A percentile compares a stretch with the other conserved stretches of the same genome.
Evolutionary conservation across 2,329 filamentous ascomycete species (phyloP).

Genomic region (Verticillium albo-atrum): DNA sequence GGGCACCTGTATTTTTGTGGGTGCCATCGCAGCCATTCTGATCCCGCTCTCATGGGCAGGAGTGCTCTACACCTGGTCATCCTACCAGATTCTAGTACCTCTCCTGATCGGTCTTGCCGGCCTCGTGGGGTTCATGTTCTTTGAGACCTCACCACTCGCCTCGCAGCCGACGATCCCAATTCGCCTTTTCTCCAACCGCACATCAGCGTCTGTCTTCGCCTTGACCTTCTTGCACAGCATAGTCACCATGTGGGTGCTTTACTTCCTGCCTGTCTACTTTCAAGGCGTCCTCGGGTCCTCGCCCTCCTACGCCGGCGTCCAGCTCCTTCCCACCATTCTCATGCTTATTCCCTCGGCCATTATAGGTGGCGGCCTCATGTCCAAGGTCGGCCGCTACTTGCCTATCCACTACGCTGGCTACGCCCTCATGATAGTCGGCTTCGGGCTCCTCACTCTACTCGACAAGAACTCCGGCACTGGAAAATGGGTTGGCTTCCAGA

Average conservation of each 20-base stretch:
- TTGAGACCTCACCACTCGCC: constrained; percentile 20
- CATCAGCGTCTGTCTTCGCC: constrained; percentile 59
- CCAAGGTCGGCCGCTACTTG: constrained; percentile 26
- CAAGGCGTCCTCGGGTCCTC: constrained; percentile 30
- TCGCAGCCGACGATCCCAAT: constrained; percentile 35
- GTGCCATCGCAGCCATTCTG: constrained; percentile 25
- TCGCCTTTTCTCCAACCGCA: constrained; percentile 39
- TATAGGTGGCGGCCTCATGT: constrained; percentile 21
- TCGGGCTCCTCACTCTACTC: constrained; percentile 36
- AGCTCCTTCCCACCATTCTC: constrained; percentile 24
- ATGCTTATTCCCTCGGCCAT: constrained; percentile 22
- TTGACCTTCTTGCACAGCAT: constrained; percentile 70
- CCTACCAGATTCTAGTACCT: constrained; percentile 28
- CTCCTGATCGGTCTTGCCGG: constrained; percentile 31
- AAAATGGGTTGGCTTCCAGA: constrained; percentile 36
- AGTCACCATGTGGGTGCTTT: constrained; percentile 41
- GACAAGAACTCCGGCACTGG: constrained; percentile 27
- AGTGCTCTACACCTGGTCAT: constrained; percentile 68
- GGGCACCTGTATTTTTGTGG: constrained; percentile 34
- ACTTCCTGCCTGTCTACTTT: constrained; percentile 43
- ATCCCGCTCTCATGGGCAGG: constrained; percentile 38
- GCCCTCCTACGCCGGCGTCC: constrained; percentile 26
- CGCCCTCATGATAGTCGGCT: constrained; percentile 28
- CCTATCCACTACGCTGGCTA: constrained; percentile 29
- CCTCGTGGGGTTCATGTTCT: constrained; percentile 28